These are phyloP conservation scores for Falciphora oryzae DNA, from an alignment of 2,329 filamentous ascomycete species.

Conservation along the genomic window DNA sequence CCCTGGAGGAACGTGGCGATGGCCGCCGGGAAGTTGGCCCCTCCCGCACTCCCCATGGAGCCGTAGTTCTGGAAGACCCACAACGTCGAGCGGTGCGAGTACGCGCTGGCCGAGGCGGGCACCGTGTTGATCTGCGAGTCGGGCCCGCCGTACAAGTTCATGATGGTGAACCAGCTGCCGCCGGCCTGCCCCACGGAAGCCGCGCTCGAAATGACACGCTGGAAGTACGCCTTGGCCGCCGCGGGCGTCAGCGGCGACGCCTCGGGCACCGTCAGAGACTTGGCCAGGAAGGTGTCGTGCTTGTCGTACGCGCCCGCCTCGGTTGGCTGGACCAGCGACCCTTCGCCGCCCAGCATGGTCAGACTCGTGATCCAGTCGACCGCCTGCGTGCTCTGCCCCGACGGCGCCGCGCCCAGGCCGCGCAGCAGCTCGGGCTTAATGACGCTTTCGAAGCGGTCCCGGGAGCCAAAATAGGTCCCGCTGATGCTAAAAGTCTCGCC, in stretches of 20 bases:
- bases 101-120: conserved; percentile 25
- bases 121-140: conserved; percentile 31
- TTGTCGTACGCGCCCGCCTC: conserved; percentile 10
- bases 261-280: conserved; percentile 13
- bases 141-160: conserved; percentile 28
- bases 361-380: conserved; percentile 8
- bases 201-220: background rate
- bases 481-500: conserved; percentile 8
- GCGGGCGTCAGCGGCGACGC: conserved; percentile 4
- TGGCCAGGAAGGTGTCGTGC: conserved; percentile 27
- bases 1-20: conserved; percentile 34
- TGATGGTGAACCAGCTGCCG: conserved; percentile 28
- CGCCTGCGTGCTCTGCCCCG: background rate
- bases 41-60: conserved; percentile 19
- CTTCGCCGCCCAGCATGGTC: background rate
- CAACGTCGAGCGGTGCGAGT: conserved; percentile 37
- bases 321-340: conserved; percentile 2
- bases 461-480: conserved; percentile 9
- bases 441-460: background rate
- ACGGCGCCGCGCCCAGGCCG: background rate
- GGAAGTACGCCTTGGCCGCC: conserved; percentile 4
- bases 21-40: conserved; percentile 25
- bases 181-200: background rate
- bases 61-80: conserved; percentile 47
- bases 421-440: conserved; percentile 10